phyloP scores from a whole-genome alignment of 768 basidiomycete genomes.

The Pholiota molesta region DNA sequence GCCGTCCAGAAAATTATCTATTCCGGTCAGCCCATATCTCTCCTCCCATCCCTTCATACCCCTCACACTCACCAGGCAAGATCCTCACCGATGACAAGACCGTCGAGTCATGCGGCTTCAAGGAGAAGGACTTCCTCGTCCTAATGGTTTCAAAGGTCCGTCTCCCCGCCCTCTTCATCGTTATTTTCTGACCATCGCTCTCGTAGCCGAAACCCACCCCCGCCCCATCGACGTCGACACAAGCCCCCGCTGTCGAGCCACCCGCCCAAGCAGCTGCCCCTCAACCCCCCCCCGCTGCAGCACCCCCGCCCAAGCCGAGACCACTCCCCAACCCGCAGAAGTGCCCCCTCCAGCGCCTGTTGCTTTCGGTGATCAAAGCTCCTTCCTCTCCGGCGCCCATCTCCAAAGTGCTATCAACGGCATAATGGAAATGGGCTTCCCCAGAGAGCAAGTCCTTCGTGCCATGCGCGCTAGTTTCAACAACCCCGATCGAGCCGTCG shows the following conservation, averaged over 20 bases:
- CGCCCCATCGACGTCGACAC: conserved; percentile 28
- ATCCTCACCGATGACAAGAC: conserved; percentile 88
- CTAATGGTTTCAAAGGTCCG: conserved; percentile 96
- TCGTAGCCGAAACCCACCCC: conserved; percentile 60
- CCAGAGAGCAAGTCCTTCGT: conserved; percentile 78
- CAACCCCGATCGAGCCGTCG: conserved; percentile 97
- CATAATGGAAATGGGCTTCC: conserved; percentile 96
- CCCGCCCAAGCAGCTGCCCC: conserved; percentile 24
- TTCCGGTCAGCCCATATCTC: conserved; percentile 56
- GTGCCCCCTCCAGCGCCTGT: conserved; percentile 38
- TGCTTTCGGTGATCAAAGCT: conserved; percentile 48
- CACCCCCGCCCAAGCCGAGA: conserved; percentile 32
- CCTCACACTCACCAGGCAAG: conserved; percentile 63
- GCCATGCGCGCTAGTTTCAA: conserved; percentile 94
- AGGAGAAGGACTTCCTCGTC: conserved; percentile 99
- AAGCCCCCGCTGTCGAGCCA: conserved; percentile 28
- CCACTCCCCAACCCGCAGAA: conserved; percentile 34
- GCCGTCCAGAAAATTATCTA: conserved; percentile 92
- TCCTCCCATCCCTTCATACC: neutral
- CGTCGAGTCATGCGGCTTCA: conserved; percentile 86
- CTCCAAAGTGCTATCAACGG: conserved; percentile 78
- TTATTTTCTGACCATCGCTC: conserved; percentile 1
- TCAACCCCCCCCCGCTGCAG: conserved; percentile 26
- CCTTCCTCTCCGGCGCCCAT: conserved; percentile 77
- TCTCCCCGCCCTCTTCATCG: conserved; percentile 14